Conservation (phyloP, 352 stramenopile species). For the Pythium dissotocum region DNA sequence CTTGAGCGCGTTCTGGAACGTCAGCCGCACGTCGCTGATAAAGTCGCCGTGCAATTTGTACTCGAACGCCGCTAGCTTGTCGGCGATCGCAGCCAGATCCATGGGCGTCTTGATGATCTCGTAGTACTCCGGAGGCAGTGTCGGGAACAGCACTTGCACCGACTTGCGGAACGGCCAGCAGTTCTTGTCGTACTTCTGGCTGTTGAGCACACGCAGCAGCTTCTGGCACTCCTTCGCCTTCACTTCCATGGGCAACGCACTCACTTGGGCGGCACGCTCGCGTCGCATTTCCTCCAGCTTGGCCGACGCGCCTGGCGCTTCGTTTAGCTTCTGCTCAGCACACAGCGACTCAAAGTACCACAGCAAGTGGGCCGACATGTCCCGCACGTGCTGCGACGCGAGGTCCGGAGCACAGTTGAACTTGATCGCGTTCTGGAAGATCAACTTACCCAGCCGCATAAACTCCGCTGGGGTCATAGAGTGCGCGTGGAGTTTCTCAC, state of each 20-base stretch:
- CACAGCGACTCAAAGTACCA: slow-evolving; percentile 89
- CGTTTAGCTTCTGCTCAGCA: slow-evolving; percentile 50
- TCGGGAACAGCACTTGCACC: slow-evolving; percentile 71
- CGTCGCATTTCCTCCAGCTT: slow-evolving; percentile 50
- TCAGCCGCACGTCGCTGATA: slow-evolving; percentile 75
- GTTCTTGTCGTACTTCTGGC: slow-evolving; percentile 87
- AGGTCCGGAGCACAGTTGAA: slow-evolving; percentile 80
- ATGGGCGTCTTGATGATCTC: slow-evolving; percentile 83
- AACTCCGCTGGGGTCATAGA: slow-evolving; percentile 52
- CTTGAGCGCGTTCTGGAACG: slow-evolving; percentile 82
- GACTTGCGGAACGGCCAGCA: slow-evolving; percentile 86
- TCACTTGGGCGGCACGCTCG: slow-evolving; percentile 57
- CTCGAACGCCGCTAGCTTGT: slow-evolving; percentile 65
- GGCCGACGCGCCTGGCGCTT: slow-evolving; percentile 13
- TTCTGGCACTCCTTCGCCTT: slow-evolving; percentile 86
- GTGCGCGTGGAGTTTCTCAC: slow-evolving; percentile 63
- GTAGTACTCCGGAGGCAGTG: slow-evolving; percentile 74
- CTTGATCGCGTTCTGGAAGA: slow-evolving; percentile 82
- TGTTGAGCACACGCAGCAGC: slow-evolving; percentile 76
- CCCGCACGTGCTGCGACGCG: slow-evolving; percentile 72
- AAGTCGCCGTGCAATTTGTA: slow-evolving; percentile 86
- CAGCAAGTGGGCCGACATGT: slow-evolving; percentile 75
- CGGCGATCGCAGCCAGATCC: slow-evolving; percentile 72
- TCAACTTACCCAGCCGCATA: slow-evolving; percentile 65
- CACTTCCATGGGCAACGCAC: slow-evolving; percentile 58